Evolutionary conservation across 2,329 filamentous ascomycete species (phyloP), one percentile per base, ranked within the genome.

Genomic region (Elsinoe arachidis): DNA sequence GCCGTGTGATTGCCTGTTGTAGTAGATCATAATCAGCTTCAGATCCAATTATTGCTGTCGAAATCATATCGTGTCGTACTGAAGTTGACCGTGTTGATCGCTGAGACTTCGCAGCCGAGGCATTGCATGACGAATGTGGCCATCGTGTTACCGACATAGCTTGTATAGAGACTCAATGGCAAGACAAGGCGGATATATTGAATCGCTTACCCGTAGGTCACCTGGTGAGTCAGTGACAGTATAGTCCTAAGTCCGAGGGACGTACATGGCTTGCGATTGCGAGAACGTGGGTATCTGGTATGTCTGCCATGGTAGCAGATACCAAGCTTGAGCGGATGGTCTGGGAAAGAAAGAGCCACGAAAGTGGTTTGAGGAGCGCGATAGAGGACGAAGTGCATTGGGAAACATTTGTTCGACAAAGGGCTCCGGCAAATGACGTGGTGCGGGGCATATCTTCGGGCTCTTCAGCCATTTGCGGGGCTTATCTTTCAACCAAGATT

Each of bases 81-180:
- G 76, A 96, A 99, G 67, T 99, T 88, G 5, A 99, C 93, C 0
- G 93, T 99, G 70, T 99, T 96, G 66, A 99, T 80, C 2, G 90
- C 89, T 7, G 90, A 87, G 5, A 96, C 92, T 67, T 99, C 92
- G 68, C 90, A 96, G 49, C 93, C 93, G 53, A 99, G 76, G 0
- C 88, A 87, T 72, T 99, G 92, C 80, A 99, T 86, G 63, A 91
- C 89, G 68, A 96, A 95, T 1, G 90, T 90, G 41, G 91, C 91
- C 78, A 99, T 96, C 67, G 92, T 96, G 72, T 99, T 99, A 54
- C 93, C 93, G 64, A 99, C 93, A 80, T 96, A 92, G 70, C 93
- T 96, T 70, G 55, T 53, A 17, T 11, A 6, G 35, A 67, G 62
- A 43, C 47, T 34, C 49, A 56, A 44, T 23, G 55, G n/a, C 44